A percentile compares a stretch with the other conserved stretches of the same genome.
Evolutionary conservation across 305 asterid species (phyloP).

Genomic region (Caryopteris hybrid): DNA sequence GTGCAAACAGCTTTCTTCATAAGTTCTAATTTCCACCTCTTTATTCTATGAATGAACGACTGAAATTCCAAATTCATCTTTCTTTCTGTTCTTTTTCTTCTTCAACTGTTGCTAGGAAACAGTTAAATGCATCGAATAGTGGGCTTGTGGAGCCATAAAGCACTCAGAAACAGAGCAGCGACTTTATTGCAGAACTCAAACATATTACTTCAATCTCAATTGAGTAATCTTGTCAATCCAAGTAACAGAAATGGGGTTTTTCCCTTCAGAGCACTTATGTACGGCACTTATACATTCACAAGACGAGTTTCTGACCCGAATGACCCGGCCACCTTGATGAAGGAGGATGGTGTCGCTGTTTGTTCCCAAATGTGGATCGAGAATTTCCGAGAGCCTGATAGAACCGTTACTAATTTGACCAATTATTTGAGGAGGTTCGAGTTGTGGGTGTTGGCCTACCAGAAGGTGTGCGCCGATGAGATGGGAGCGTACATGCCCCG

Average conservation of each 20-base stretch:
- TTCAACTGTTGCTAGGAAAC: background rate
- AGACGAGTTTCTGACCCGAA: constrained; percentile 65
- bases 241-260: constrained; percentile 30
- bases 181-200: constrained; percentile 13
- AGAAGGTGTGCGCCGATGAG: constrained; percentile 91
- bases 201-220: constrained; percentile 26
- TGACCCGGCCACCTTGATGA: constrained; percentile 85
- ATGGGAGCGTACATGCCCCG: constrained; percentile 80
- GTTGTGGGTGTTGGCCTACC: constrained; percentile 93
- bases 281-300: constrained; percentile 43
- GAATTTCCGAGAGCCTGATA: constrained; percentile 62
- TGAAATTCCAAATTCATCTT: background rate
- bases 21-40: background rate
- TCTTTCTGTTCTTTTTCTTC: background rate
- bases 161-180: constrained; percentile 33
- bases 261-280: constrained; percentile 34
- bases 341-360: constrained; percentile 79
- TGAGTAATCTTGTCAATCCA: constrained; percentile 12
- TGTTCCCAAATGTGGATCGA: constrained; percentile 88
- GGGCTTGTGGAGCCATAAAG: constrained; percentile 35
- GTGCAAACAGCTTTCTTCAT: background rate
- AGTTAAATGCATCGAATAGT: constrained; percentile 53
- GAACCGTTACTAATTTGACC: constrained; percentile 58
- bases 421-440: constrained; percentile 81
- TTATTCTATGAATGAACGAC: background rate